Conservation (phyloP, 495 filamentous ascomycete species). For the Thermothielavioides terrestris region DNA sequence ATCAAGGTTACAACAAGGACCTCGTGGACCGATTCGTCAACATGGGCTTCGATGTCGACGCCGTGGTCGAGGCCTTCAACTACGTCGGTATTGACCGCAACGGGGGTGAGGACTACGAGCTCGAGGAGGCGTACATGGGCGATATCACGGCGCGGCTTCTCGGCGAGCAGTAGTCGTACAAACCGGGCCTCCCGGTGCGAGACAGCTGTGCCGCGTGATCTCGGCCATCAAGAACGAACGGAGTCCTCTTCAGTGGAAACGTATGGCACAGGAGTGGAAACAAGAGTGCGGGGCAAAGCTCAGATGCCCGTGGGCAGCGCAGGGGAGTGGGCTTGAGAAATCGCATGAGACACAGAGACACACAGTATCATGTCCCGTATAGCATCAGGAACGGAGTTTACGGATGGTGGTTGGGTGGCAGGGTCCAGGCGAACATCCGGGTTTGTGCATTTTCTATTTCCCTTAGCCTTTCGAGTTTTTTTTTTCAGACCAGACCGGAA, state of each 20-base stretch:
- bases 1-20: conserved; percentile 80
- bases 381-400: conserved; percentile 18
- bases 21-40: conserved; percentile 80
- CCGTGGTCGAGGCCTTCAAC: conserved; percentile 77
- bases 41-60: conserved; percentile 92
- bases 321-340: background rate
- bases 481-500: background rate
- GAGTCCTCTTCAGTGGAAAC: too few species aligned
- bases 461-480: too few species aligned
- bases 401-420: too few species aligned
- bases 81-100: conserved; percentile 72
- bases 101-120: conserved; percentile 68
- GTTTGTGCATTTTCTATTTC: conserved; percentile 2
- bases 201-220: too few species aligned
- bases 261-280: too few species aligned
- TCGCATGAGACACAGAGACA: too few species aligned
- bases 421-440: background rate
- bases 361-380: background rate
- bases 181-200: too few species aligned
- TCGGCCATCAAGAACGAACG: too few species aligned
- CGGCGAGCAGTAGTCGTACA: conserved; percentile 52
- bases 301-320: too few species aligned
- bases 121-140: conserved; percentile 79
- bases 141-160: conserved; percentile 81
- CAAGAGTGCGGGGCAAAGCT: too few species aligned